A percentile compares a stretch with the other conserved stretches of the same genome.
phyloP scores from a whole-genome alignment of 768 basidiomycete species.

The Trametes punicea region DNA sequence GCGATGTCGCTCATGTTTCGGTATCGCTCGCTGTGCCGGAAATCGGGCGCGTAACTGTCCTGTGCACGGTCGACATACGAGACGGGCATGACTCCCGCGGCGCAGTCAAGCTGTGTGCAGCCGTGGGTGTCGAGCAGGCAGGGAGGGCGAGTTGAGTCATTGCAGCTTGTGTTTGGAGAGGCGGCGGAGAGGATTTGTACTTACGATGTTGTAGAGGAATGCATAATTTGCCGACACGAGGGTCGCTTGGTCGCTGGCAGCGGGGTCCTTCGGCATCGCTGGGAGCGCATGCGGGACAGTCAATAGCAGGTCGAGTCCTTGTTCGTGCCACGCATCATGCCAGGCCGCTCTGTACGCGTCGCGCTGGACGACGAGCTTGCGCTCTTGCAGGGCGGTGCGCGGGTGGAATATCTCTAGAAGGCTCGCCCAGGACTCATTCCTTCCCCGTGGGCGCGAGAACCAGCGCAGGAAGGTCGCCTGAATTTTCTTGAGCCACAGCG shows the following conservation, averaged over 20 bases:
- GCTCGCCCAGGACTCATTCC: constrained; percentile 29
- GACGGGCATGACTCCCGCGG: constrained; percentile 45
- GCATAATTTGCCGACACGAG: constrained; percentile 32
- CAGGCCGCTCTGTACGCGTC: constrained; percentile 28
- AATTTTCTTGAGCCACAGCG: constrained; percentile 26
- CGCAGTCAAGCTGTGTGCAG: constrained; percentile 39
- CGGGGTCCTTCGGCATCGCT: constrained; percentile 33
- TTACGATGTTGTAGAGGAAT: constrained; percentile 45
- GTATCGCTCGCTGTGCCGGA: constrained; percentile 24
- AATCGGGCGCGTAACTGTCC: constrained; percentile 31
- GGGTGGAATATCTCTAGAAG: constrained; percentile 23
- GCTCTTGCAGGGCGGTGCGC: constrained; percentile 25
- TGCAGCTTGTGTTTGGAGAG: background rate
- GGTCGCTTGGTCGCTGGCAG: constrained; percentile 26
- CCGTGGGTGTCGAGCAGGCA: background rate
- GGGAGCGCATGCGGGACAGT: constrained; percentile 39
- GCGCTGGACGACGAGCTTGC: constrained; percentile 23
- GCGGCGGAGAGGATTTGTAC: constrained; percentile 18
- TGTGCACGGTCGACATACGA: constrained; percentile 33
- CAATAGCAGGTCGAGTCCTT: constrained; percentile 36
- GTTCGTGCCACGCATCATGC: constrained; percentile 22
- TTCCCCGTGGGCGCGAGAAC: constrained; percentile 25
- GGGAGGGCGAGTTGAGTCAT: too few relatives aligned
- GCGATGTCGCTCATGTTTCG: constrained; percentile 36
- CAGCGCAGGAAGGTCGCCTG: constrained; percentile 25